A percentile compares a stretch with the other conserved stretches of the same genome.
Conservation (phyloP, 208 protist genomes). For the Trypanosoma caninum region DNA sequence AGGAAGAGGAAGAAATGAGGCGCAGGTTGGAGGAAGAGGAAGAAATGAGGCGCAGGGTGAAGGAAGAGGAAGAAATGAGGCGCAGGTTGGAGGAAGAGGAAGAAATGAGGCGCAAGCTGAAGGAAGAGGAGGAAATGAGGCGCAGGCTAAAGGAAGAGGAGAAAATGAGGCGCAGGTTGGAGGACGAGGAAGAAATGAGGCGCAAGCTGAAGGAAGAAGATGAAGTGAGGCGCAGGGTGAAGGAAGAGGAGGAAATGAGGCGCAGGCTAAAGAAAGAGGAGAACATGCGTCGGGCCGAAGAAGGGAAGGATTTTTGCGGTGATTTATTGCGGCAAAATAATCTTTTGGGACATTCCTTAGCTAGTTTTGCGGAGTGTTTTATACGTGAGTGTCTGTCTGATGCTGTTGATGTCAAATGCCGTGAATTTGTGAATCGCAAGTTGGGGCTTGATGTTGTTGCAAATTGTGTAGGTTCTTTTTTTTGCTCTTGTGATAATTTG, state of each 20-base stretch:
- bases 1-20: constrained; percentile 3
- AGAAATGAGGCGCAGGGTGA: not conserved
- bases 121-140: constrained; percentile 3
- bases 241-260: constrained; percentile 2
- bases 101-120: constrained; percentile 15
- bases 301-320: constrained; percentile 3
- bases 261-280: constrained; percentile 8
- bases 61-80: constrained; percentile 6
- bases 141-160: constrained; percentile 13
- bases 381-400: not conserved
- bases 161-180: constrained; percentile 1
- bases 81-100: not conserved
- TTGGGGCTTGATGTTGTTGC: too few species aligned
- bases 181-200: constrained; percentile 12
- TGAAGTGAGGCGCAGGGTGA: constrained; percentile 5
- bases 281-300: not conserved
- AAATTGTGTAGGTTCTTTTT: too few species aligned
- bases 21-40: not conserved
- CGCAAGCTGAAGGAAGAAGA: constrained; percentile 14
- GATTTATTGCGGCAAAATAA: too few species aligned
- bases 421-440: not conserved
- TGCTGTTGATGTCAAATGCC: not conserved
- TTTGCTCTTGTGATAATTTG: too few species aligned
- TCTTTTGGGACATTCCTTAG: too few species aligned
- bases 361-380: not conserved